These are phyloP conservation scores for Syzygium grande DNA, from an alignment of 345 rosid genomes.

Conservation along the genomic window DNA sequence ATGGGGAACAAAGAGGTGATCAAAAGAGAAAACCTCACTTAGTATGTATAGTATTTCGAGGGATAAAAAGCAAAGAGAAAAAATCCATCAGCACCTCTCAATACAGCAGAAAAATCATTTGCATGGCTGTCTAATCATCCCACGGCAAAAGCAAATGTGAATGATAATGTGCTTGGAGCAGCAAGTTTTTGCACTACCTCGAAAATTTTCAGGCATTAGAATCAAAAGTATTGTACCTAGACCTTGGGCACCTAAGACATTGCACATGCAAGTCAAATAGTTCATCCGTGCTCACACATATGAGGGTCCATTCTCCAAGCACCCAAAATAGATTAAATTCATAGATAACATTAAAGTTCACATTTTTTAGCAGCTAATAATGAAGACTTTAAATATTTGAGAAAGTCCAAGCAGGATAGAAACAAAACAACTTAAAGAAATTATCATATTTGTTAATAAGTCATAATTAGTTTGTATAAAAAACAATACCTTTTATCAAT, in stretches of 20 bases:
- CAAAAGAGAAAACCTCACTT: neutral
- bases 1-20: neutral
- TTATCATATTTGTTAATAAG: neutral
- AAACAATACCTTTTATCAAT: conserved; percentile 63
- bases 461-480: neutral
- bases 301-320: neutral
- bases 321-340: neutral
- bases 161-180: neutral
- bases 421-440: neutral
- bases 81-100: neutral
- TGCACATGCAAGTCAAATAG: neutral
- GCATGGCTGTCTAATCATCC: neutral
- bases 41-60: neutral
- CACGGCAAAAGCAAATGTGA: neutral
- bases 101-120: neutral
- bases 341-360: neutral
- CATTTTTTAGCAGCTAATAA: neutral
- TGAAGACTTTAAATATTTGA: neutral
- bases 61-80: neutral
- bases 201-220: neutral
- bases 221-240: neutral
- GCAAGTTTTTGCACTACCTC: neutral
- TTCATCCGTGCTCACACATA: neutral
- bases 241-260: neutral
- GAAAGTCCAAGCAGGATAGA: neutral